Base-by-base conservation (phyloP, 768 basidiomycete species). In the Hygrocybe coccinea region DNA sequence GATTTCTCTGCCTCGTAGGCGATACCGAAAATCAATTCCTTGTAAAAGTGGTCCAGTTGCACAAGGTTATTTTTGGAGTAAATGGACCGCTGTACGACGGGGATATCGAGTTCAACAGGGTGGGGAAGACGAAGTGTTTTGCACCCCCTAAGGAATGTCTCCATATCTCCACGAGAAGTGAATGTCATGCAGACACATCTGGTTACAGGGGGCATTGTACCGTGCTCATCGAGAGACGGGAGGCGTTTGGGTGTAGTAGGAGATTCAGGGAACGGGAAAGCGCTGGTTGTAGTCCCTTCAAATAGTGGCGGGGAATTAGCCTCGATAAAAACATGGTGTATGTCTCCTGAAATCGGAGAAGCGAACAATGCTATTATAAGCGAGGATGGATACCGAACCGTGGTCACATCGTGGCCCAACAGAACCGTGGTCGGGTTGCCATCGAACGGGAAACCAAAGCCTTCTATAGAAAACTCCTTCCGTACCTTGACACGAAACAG, bases 1-100 rank as follows among this genome's bases (percentile, higher is more conserved):
- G 73, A 71, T 49, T 75, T 75, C 25, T 75, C 71, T 4, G 71
- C 60, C 47, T 74, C 71, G 43, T 74, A 75, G 12, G 69, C 74
- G 11, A 76, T 62, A 29, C 63, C 60, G 43, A 75, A 75, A 3
- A 65, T 61, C 4, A 76, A 44, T 1, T 57, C 50, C 2, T 43
- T 15, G 37, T 76, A 61, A 45, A 69, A 50, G 1, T 35, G 47
- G 17, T 67, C 59, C 17, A 76, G 57, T 10, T 46, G 24, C 17
- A 15, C 35, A 6, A 57, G 7, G 10, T 61, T 36, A 33, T 41
- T 44, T 7, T 29, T 29, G 24, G 54, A 45, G 35, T 62, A 58
- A 4, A 65, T 47, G 34, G n/a, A 21, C 50, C 55, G 64, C 53
- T 19, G 63, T 38, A 38, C 59, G 51, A 73, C 43, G 6, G 1